Conservation (phyloP, 768 basidiomycete species). For the Xerocomellus amylosporus region DNA sequence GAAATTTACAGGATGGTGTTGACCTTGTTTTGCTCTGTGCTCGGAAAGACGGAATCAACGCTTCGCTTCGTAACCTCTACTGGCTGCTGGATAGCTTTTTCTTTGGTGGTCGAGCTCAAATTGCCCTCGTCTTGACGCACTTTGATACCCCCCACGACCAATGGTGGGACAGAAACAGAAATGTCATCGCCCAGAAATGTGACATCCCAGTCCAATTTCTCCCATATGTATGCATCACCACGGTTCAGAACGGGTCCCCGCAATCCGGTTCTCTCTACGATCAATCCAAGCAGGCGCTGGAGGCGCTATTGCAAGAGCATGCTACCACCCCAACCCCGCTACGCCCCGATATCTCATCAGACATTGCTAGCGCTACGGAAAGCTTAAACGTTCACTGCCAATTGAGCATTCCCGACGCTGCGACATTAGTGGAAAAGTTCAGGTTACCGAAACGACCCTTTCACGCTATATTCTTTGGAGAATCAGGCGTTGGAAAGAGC, state of each 20-base stretch:
- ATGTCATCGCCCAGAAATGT: conserved; percentile 15
- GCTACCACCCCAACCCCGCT: conserved; percentile 9
- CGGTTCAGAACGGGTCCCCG: conserved; percentile 2
- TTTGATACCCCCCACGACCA: conserved; percentile 32
- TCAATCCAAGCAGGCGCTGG: conserved; percentile 15
- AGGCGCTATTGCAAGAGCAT: conserved; percentile 7
- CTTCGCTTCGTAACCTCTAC: conserved; percentile 36
- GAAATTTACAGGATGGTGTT: conserved; percentile 33
- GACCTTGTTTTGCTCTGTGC: conserved; percentile 41
- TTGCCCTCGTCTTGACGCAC: conserved; percentile 39
- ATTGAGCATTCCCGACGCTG: conserved; percentile 12
- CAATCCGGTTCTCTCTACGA: not conserved
- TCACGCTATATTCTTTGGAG: conserved; percentile 40
- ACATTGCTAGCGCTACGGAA: not conserved
- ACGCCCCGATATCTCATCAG: conserved; percentile 18
- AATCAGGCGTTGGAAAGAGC: conserved; percentile 41
- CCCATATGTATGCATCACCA: conserved; percentile 21
- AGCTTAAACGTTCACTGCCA: conserved; percentile 13
- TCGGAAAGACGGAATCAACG: conserved; percentile 38
- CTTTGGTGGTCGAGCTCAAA: conserved; percentile 35
- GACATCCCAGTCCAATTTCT: conserved; percentile 9
- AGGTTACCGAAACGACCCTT: conserved; percentile 12
- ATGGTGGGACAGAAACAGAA: conserved; percentile 41
- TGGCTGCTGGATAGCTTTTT: conserved; percentile 38
- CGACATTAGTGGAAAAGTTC: conserved; percentile 11